These are phyloP conservation scores for Ceratocystis colombiana DNA, from an alignment of 2,329 filamentous ascomycete species.

Conservation along the genomic window DNA sequence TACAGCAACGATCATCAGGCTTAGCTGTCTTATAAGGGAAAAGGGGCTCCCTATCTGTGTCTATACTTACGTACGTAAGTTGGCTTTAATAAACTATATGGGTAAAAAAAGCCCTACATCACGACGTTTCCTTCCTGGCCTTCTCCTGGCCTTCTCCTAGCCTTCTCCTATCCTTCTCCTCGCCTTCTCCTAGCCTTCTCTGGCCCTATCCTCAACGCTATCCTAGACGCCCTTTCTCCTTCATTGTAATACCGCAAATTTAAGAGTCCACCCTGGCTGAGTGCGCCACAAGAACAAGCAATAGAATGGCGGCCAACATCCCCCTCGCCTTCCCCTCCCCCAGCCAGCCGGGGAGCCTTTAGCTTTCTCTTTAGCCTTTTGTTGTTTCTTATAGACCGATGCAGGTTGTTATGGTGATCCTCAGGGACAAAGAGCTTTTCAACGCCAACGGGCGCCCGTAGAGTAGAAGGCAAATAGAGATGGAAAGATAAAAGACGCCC, in stretches of 20 bases:
- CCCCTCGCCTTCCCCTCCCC: neutral
- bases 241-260: neutral
- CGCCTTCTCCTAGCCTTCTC: neutral
- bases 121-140: too few relatives aligned
- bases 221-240: neutral
- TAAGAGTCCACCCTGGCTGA: neutral
- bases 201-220: neutral
- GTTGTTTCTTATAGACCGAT: neutral
- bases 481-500: too few relatives aligned
- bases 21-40: neutral
- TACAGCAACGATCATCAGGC: neutral
- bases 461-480: neutral
- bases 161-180: neutral
- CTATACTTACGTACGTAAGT: neutral
- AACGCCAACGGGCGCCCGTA: neutral
- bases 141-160: neutral
- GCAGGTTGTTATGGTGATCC: neutral
- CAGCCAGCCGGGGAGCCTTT: neutral
- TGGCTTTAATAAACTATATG: too few relatives aligned
- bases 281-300: neutral
- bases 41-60: neutral
- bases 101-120: neutral
- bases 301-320: neutral
- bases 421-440: slow-evolving; percentile 1
- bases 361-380: neutral